phyloP scores from a whole-genome alignment of 345 rosid genomes.

The Camelina hispida region DNA sequence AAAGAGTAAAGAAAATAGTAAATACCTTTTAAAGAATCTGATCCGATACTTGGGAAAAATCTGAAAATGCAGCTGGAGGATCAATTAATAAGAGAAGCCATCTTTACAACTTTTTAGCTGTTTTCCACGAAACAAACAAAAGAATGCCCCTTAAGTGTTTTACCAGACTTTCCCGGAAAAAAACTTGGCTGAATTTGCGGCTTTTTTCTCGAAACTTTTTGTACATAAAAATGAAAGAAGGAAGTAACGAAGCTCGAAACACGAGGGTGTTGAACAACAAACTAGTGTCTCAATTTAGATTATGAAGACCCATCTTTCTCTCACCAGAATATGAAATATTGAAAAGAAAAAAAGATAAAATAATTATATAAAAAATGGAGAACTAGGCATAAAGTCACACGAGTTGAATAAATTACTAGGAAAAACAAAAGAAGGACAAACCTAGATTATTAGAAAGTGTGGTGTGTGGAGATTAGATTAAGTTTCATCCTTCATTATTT shows the following conservation, averaged over 20 bases:
- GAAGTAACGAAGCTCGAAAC: slow-evolving; percentile 31
- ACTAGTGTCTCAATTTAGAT: slow-evolving; percentile 35
- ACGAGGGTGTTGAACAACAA: slow-evolving; percentile 34
- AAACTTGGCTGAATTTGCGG: slow-evolving; percentile 34
- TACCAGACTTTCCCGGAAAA: slow-evolving; percentile 35
- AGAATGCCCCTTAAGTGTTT: not conserved
- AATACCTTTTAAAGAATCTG: slow-evolving; percentile 41
- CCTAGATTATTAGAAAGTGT: slow-evolving; percentile 12
- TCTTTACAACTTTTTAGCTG: slow-evolving; percentile 35
- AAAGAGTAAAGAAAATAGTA: slow-evolving; percentile 19
- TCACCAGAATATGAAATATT: slow-evolving; percentile 29
- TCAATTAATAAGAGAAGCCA: slow-evolving; percentile 16
- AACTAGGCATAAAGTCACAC: slow-evolving; percentile 33
- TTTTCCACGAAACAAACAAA: slow-evolving; percentile 33
- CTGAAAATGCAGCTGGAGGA: slow-evolving; percentile 37
- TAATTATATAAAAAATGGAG: not conserved
- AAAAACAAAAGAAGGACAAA: not conserved
- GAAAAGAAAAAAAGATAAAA: not conserved
- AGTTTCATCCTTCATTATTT: not conserved
- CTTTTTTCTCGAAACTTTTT: not conserved
- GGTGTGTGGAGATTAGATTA: slow-evolving; percentile 2
- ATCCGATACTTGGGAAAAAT: slow-evolving; percentile 33
- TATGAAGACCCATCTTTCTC: slow-evolving; percentile 33
- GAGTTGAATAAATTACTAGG: slow-evolving; percentile 22
- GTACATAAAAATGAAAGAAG: not conserved